Percentiles rank a stretch among this genome's conserved stretches.
phyloP scores from a whole-genome alignment of 257 asterid species.

The Rauvolfia tetraphylla region DNA sequence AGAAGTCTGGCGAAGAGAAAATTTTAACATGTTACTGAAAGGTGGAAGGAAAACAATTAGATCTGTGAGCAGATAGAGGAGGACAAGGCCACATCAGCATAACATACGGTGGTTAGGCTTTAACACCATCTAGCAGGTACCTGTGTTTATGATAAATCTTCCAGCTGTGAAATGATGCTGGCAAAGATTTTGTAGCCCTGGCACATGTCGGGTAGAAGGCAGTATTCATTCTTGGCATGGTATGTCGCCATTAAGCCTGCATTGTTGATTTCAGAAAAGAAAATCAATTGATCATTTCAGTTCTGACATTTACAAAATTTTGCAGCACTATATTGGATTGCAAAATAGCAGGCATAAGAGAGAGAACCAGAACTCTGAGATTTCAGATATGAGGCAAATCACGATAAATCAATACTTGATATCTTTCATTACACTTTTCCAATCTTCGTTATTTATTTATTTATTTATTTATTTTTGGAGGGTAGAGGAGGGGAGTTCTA shows the following conservation, averaged over 20 bases:
- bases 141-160: conserved; percentile 38
- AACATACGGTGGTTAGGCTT: neutral
- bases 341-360: neutral
- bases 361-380: neutral
- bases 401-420: neutral
- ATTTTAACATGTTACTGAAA: neutral
- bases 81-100: neutral
- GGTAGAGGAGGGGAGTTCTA: no score
- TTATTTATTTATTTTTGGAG: no score
- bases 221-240: conserved; percentile 94
- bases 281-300: neutral
- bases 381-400: neutral
- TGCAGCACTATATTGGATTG: neutral
- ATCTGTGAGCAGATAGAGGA: neutral
- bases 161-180: conserved; percentile 71
- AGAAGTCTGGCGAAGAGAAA: neutral
- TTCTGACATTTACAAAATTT: neutral
- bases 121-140: neutral
- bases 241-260: conserved; percentile 97
- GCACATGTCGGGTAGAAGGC: conserved; percentile 91
- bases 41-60: neutral
- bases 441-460: no score
- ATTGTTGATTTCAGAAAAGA: neutral
- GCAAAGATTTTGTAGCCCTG: conserved; percentile 82
- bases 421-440: no score